phyloP scores from a whole-genome alignment of 352 stramenopile species.

The Phytopythium litorale region DNA sequence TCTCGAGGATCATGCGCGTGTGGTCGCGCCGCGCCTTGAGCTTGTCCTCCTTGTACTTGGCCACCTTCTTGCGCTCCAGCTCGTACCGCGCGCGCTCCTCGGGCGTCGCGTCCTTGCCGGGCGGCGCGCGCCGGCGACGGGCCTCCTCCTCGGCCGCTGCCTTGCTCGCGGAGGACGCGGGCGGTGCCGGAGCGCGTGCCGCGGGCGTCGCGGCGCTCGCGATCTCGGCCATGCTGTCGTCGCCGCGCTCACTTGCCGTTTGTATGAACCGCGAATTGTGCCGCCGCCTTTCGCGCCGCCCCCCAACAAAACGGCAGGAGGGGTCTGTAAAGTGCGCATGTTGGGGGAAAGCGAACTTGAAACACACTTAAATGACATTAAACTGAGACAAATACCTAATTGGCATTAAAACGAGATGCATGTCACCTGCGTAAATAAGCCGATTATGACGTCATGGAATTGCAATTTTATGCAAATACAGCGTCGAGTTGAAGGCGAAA shows the following conservation, averaged over 20 bases:
- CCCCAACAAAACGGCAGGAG: not conserved
- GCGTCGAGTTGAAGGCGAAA: not conserved
- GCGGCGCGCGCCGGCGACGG: constrained; percentile 37
- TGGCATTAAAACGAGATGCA: not conserved
- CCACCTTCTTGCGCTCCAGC: constrained; percentile 83
- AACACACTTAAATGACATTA: not conserved
- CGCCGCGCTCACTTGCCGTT: not conserved
- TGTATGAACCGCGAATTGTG: not conserved
- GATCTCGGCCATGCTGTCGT: constrained; percentile 5
- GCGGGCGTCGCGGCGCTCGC: not conserved
- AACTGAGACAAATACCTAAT: not conserved
- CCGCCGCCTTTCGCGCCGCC: not conserved
- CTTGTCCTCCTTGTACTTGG: constrained; percentile 89
- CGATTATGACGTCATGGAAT: not conserved
- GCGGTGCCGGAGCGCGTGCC: not conserved
- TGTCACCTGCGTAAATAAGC: not conserved
- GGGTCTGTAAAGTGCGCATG: not conserved
- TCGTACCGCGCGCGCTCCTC: constrained; percentile 80
- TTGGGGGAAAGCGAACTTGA: not conserved
- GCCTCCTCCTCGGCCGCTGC: constrained; percentile 26
- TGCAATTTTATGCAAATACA: constrained; percentile 1
- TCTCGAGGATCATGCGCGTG: constrained; percentile 86
- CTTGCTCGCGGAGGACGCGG: not conserved
- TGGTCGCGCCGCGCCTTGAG: constrained; percentile 82
- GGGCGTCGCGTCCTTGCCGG: constrained; percentile 45